These are phyloP conservation scores for Cephaloascus albidus DNA, from an alignment of 805 yeast genomes.

Conservation along the genomic window DNA sequence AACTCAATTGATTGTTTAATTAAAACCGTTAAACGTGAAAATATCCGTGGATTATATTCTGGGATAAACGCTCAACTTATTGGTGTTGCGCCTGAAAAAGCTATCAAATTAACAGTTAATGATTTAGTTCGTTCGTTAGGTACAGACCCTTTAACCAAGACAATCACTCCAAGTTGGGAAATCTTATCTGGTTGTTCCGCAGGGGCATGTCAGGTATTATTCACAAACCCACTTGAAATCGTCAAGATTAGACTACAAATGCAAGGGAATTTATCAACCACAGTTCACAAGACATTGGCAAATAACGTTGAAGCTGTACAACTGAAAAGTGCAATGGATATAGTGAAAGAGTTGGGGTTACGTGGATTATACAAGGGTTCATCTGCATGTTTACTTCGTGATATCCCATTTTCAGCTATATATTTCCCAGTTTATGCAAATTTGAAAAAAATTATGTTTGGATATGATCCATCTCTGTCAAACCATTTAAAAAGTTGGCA, in stretches of 20 bases:
- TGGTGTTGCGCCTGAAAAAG: constrained; percentile 98
- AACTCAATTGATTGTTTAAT: constrained; percentile 81
- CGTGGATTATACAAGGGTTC: constrained; percentile 89
- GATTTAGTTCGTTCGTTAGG: constrained; percentile 75
- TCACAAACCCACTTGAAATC: constrained; percentile 93
- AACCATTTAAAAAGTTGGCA: constrained; percentile 71
- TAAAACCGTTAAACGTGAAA: constrained; percentile 71
- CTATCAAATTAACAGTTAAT: constrained; percentile 90
- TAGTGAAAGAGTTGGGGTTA: constrained; percentile 72
- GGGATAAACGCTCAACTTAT: constrained; percentile 91
- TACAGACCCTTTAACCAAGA: constrained; percentile 28
- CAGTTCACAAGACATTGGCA: constrained; percentile 24
- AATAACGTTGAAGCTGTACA: constrained; percentile 5
- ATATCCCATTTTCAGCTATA: constrained; percentile 93
- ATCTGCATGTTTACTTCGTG: constrained; percentile 83
- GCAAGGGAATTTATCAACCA: constrained; percentile 58
- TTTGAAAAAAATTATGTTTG: constrained; percentile 71
- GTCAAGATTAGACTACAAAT: constrained; percentile 92
- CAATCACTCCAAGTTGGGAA: constrained; percentile 50
- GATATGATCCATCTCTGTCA: constrained; percentile 66
- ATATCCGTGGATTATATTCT: constrained; percentile 77
- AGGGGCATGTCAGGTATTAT: constrained; percentile 93
- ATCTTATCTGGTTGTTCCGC: constrained; percentile 87
- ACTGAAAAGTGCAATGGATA: constrained; percentile 53
- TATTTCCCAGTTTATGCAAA: constrained; percentile 97